phyloP scores from a whole-genome alignment of 75 land plant genomes.

The Adiantum capillusveneris region DNA sequence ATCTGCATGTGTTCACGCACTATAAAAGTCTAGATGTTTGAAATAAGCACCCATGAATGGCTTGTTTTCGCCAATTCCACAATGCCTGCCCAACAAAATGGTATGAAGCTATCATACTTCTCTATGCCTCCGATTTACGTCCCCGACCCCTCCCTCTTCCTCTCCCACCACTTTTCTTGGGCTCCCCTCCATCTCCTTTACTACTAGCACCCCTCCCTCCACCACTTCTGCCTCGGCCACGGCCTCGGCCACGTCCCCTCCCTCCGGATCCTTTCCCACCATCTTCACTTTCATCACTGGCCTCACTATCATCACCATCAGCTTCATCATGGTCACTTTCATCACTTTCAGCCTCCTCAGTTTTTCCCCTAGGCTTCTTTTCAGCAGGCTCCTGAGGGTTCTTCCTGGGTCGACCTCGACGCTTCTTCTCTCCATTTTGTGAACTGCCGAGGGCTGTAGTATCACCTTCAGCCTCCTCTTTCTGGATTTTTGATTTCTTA shows the following conservation, averaged over 20 bases:
- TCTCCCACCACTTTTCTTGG: slow-evolving; percentile 17
- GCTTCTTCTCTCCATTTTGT: slow-evolving; percentile 1
- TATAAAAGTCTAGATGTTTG: too few species aligned
- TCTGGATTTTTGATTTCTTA: neutral
- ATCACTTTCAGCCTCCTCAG: neutral
- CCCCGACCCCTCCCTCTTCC: slow-evolving; percentile 39
- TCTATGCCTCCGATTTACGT: slow-evolving; percentile 9
- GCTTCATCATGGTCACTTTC: slow-evolving; percentile 12
- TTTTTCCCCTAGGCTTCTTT: neutral
- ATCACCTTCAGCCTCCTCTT: neutral
- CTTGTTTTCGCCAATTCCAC: too few species aligned
- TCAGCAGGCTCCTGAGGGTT: neutral
- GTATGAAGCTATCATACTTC: too few species aligned
- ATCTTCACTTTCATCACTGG: slow-evolving; percentile 40
- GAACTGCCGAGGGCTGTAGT: neutral
- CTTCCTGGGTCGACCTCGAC: neutral
- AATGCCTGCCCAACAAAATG: too few species aligned
- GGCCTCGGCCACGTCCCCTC: slow-evolving; percentile 10
- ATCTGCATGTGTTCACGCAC: too few species aligned
- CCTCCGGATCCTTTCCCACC: slow-evolving; percentile 9
- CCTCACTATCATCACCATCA: slow-evolving; percentile 35
- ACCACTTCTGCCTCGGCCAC: neutral
- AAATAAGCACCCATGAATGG: too few species aligned
- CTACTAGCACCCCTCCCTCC: neutral
- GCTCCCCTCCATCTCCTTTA: neutral